A percentile compares a stretch with the other conserved stretches of the same genome.
Conservation (phyloP, 1,284 basidiomycete species). For the Moesziomyces parantarcticus region DNA sequence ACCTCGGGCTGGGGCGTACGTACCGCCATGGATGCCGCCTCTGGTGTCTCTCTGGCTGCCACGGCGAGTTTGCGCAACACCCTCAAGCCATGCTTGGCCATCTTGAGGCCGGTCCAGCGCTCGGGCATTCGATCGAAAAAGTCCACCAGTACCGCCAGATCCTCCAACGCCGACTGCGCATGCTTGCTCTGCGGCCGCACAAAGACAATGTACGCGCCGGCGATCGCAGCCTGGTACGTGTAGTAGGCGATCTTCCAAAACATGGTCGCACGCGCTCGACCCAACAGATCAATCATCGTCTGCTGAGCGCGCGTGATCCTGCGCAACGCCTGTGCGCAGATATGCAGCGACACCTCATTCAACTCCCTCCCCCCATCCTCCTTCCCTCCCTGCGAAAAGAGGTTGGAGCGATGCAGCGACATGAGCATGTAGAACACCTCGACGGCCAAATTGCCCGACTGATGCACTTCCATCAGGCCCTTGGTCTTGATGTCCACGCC, state of each 20-base stretch:
- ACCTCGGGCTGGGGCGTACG: too few relatives aligned
- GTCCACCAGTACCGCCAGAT: slow-evolving; percentile 35
- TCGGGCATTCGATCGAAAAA: slow-evolving; percentile 45
- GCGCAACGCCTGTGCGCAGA: slow-evolving; percentile 36
- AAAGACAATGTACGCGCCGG: slow-evolving; percentile 42
- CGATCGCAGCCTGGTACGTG: slow-evolving; percentile 42
- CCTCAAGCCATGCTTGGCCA: slow-evolving; percentile 38
- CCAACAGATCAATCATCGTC: slow-evolving; percentile 36
- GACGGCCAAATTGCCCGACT: slow-evolving; percentile 35
- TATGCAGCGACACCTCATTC: slow-evolving; percentile 32
- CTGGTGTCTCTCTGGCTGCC: slow-evolving; percentile 36
- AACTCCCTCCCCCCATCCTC: background rate
- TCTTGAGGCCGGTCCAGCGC: slow-evolving; percentile 39
- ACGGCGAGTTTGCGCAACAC: slow-evolving; percentile 42
- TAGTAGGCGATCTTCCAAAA: slow-evolving; percentile 50
- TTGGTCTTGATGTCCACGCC: slow-evolving; percentile 43
- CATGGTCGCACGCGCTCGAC: slow-evolving; percentile 34
- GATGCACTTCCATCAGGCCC: slow-evolving; percentile 42
- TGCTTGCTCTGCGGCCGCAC: slow-evolving; percentile 39
- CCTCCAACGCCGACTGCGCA: slow-evolving; percentile 28
- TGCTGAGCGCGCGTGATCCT: slow-evolving; percentile 37
- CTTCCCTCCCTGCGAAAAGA: slow-evolving; percentile 8
- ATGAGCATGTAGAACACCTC: slow-evolving; percentile 42
- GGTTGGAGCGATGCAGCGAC: slow-evolving; percentile 32
- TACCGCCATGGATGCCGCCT: slow-evolving; percentile 25